Percentiles rank a stretch among this genome's conserved stretches.
phyloP scores from a whole-genome alignment of 1,139 yeast genomes.

The Yamadazyma pseudoaaseri region DNA sequence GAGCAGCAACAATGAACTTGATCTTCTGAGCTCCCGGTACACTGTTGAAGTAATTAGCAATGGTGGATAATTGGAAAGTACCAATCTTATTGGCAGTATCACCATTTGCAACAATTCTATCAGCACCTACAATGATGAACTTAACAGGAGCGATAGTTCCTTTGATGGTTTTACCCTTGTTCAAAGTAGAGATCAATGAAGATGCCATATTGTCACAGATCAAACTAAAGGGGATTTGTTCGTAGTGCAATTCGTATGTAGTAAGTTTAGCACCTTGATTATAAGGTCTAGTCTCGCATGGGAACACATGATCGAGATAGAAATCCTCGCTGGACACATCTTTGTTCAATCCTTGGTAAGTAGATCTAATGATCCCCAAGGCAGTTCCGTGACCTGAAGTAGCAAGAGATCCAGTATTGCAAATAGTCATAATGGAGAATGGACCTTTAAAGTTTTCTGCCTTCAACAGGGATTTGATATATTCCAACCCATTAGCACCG shows the following conservation, averaged over 20 bases:
- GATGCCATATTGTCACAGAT: conserved; percentile 93
- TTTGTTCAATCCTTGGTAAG: conserved; percentile 42
- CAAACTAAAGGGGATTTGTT: conserved; percentile 81
- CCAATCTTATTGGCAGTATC: conserved; percentile 98
- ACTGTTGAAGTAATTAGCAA: conserved; percentile 44
- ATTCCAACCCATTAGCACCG: conserved; percentile 80
- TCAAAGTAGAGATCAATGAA: conserved; percentile 52
- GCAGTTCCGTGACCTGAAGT: conserved; percentile 99
- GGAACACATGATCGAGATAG: conserved; percentile 69
- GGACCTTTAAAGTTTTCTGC: conserved; percentile 57
- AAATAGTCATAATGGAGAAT: conserved; percentile 80
- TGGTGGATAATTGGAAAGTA: conserved; percentile 83
- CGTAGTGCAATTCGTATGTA: conserved; percentile 85
- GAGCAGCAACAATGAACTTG: conserved; percentile 92
- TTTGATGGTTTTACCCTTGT: conserved; percentile 18
- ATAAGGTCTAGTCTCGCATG: conserved; percentile 94
- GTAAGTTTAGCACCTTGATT: conserved; percentile 95
- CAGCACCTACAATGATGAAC: conserved; percentile 97
- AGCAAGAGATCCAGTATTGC: conserved; percentile 88
- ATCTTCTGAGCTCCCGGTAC: conserved; percentile 48
- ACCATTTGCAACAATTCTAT: conserved; percentile 86
- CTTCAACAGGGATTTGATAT: conserved; percentile 49
- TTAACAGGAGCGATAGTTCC: conserved; percentile 56
- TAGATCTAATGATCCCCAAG: conserved; percentile 81
- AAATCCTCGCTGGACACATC: conserved; percentile 25